These are phyloP conservation scores for Claviceps africana DNA, from an alignment of 2,329 filamentous ascomycete genomes.

Conservation along the genomic window DNA sequence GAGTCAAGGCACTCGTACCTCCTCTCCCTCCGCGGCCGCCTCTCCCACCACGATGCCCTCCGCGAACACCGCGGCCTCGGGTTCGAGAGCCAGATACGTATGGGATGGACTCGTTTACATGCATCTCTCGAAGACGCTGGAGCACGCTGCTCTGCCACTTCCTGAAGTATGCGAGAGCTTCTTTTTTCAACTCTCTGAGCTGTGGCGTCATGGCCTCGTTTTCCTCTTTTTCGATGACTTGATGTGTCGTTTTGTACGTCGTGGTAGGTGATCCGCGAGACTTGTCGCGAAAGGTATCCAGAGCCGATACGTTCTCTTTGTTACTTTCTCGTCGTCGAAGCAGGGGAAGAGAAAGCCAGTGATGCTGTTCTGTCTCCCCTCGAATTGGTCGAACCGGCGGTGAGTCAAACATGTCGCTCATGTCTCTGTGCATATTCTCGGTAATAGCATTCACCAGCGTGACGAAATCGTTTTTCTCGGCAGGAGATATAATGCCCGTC, in stretches of 20 bases:
- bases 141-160: slow-evolving; percentile 66
- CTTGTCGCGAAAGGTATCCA: slow-evolving; percentile 4
- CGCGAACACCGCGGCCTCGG: slow-evolving; percentile 16
- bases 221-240: slow-evolving; percentile 19
- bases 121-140: slow-evolving; percentile 55
- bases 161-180: slow-evolving; percentile 57
- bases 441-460: slow-evolving; percentile 37
- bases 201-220: slow-evolving; percentile 25
- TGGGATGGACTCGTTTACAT: slow-evolving; percentile 29
- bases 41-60: slow-evolving; percentile 13
- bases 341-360: slow-evolving; percentile 23
- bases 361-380: slow-evolving; percentile 17
- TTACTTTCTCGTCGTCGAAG: slow-evolving; percentile 10
- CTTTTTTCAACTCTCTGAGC: slow-evolving; percentile 53
- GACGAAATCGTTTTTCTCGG: slow-evolving; percentile 39
- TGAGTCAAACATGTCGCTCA: slow-evolving; percentile 38
- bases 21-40: slow-evolving; percentile 20
- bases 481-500: slow-evolving; percentile 30
- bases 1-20: slow-evolving; percentile 14
- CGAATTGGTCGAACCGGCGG: slow-evolving; percentile 21
- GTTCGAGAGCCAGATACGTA: slow-evolving; percentile 16
- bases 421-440: slow-evolving; percentile 39
- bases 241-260: slow-evolving; percentile 14
- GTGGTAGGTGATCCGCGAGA: slow-evolving; percentile 6
- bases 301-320: slow-evolving; percentile 11